Evolutionary conservation across 805 yeast species (phyloP), one percentile per base, ranked within the genome.

Genomic region (Lipomyces lipofer): DNA sequence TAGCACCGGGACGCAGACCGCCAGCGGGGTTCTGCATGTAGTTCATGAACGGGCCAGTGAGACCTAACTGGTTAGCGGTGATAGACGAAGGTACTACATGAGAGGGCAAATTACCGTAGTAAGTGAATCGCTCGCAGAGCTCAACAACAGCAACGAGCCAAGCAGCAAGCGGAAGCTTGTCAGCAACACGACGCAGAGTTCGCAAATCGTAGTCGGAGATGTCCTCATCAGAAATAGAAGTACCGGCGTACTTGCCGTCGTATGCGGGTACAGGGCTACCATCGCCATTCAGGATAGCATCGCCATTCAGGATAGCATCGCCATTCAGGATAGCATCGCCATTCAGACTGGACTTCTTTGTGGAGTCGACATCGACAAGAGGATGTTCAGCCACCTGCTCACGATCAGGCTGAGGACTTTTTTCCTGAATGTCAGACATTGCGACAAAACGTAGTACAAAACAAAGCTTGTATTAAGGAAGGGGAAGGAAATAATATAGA

Each of bases 41-140:
- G 73, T 87, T 87, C 72, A 81, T 85, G 73, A 87, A 82, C 6
- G 88, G 86, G 54, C 87, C 86, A 44, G 84, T 78, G 56, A 85
- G 73, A 13, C 52, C 45, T 39, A 8, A 9, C 40, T 38, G 13
- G 36, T 19, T 17, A 43, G 13, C 19, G 39, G 33, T 17, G 2
- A 4, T 24, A 40, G n/a, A 19, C 30, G 24, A 12, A n/a, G 39
- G 33, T 17, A 2, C 3, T 24, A 40, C 15, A 19, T 17, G 24
- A 12, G 24, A 38, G 19, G 8, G 1, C 33, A 3, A 45, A 21
- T 32, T n/a, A 66, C 95, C 94, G 65, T 87, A 87, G 74, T 83
- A 87, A 10, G 92, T 78, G 68, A 87, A 86, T 62, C 95, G 79
- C 71, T 87, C 95, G 45, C 91, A 80, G 58, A 87, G 80, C 72